Conservation (phyloP, 331 rosid genomes). For the Ulmus americana region DNA sequence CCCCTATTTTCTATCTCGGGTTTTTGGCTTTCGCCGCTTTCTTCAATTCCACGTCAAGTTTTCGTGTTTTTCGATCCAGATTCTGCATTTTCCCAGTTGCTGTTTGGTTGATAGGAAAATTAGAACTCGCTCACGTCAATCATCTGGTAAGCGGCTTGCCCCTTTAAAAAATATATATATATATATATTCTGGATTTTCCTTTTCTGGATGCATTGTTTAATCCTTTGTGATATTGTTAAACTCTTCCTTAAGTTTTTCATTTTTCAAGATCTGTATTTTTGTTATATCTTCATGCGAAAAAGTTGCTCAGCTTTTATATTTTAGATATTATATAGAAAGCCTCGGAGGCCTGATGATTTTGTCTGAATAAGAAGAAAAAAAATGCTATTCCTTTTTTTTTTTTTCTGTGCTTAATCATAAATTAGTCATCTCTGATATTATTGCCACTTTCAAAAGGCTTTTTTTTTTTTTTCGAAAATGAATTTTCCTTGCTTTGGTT, state of each 20-base stretch:
- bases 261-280: too few relatives aligned
- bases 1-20: not conserved
- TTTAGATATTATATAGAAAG: not conserved
- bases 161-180: not conserved
- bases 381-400: too few relatives aligned
- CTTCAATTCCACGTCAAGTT: not conserved
- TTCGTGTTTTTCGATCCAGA: slow-evolving; percentile 16
- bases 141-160: slow-evolving; percentile 23
- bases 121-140: not conserved
- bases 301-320: not conserved
- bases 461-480: too few relatives aligned
- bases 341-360: too few relatives aligned
- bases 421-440: too few relatives aligned
- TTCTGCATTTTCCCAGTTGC: slow-evolving; percentile 4
- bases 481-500: too few relatives aligned
- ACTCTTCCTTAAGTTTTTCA: too few relatives aligned
- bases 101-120: slow-evolving; percentile 13
- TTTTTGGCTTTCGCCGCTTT: slow-evolving; percentile 3
- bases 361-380: too few relatives aligned
- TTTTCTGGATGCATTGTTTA: too few relatives aligned
- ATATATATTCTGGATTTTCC: not conserved
- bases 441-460: too few relatives aligned
- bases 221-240: too few relatives aligned
- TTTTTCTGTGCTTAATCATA: too few relatives aligned
- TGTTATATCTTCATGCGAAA: not conserved